A percentile compares a stretch with the other conserved stretches of the same genome.
Evolutionary conservation across 805 yeast species (phyloP).

Genomic region (Cyberlindnera amylophila): DNA sequence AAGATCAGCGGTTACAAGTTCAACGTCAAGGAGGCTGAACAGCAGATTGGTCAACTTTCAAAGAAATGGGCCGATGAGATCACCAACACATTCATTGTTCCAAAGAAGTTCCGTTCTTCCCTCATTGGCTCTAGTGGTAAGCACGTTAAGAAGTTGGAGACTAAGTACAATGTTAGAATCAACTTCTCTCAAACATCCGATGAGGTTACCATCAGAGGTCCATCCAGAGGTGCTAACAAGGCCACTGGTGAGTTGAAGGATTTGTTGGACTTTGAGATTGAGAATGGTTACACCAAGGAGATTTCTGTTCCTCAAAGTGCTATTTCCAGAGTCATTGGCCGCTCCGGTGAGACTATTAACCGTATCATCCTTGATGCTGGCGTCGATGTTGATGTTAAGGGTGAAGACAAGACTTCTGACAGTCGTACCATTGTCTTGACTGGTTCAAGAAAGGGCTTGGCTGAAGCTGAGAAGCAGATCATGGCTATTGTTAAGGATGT

Average conservation of each 20-base stretch:
- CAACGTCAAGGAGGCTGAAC: conserved; percentile 70
- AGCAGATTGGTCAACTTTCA: conserved; percentile 52
- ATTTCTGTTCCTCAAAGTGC: conserved; percentile 67
- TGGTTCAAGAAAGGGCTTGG: conserved; percentile 75
- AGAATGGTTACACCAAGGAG: conserved; percentile 68
- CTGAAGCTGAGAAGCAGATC: conserved; percentile 64
- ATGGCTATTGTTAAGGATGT: conserved; percentile 59
- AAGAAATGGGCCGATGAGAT: conserved; percentile 82
- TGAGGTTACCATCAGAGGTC: conserved; percentile 77
- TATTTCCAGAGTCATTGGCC: conserved; percentile 87
- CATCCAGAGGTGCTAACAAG: conserved; percentile 81
- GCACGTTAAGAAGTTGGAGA: conserved; percentile 79
- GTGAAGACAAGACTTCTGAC: conserved; percentile 43
- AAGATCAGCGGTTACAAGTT: conserved; percentile 71
- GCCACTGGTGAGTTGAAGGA: conserved; percentile 84
- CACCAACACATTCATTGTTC: conserved; percentile 61
- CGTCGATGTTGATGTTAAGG: conserved; percentile 43
- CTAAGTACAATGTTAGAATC: conserved; percentile 79
- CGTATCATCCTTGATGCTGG: conserved; percentile 64
- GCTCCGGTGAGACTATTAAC: conserved; percentile 76
- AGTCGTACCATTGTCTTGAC: conserved; percentile 62
- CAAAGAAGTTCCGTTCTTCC: conserved; percentile 72
- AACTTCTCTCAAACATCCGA: conserved; percentile 61
- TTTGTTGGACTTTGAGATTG: conserved; percentile 79
- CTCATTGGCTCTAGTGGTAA: conserved; percentile 82